Base-by-base conservation (phyloP, 192 early-diverging fungal genomes). In the Podila epicladia region DNA sequence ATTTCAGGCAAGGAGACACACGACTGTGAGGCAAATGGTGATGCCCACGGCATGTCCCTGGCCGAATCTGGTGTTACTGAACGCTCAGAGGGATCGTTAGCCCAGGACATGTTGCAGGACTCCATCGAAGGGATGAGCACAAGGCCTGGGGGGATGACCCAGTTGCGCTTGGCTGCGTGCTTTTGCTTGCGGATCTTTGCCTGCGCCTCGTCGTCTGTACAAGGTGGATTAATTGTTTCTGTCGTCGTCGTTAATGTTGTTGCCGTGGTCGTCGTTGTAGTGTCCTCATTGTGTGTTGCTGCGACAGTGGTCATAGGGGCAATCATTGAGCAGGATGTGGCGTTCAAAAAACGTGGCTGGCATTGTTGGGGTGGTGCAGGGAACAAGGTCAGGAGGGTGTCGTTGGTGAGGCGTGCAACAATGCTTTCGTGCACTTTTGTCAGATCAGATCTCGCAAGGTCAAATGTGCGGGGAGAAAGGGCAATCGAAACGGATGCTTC, bases 341-440 rank as follows among this genome's bases (percentile, higher is more conserved):
- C 41, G 15, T 15, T 45, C 41, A 45, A 45, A 8, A 12, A 17
- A 45, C 41, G 41, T 45, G 41, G 41, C 13, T 45, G 41, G 13
- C 11, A 45, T 45, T 45, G 41, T 24, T 65, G 53, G 65, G 77
- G 75, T 22, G 75, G 75, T 7, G 26, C 37, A 24, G 75, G 75
- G 38, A 78, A 78, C 13, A 78, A 31, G 24, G 61, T 58, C 9
- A 78, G 38, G n/a, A 80, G 50, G 1, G 62, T 64, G 8, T 80
- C 58, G 9, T 66, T 64, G 62, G 58, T 80, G 38, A 73, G 22
- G 32, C 41, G 60, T 19, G 71, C 67, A 7, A 80, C 65, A 26
- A 63, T 53, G 29, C 15, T 22, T 2, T 69, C 50, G 28, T 80
- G 66, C 13, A 65, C 35, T 35, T 69, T 63, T 24, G 66, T 64